phyloP scores from a whole-genome alignment of 164 flowering plant genomes.

The Tetracentron sinense region DNA sequence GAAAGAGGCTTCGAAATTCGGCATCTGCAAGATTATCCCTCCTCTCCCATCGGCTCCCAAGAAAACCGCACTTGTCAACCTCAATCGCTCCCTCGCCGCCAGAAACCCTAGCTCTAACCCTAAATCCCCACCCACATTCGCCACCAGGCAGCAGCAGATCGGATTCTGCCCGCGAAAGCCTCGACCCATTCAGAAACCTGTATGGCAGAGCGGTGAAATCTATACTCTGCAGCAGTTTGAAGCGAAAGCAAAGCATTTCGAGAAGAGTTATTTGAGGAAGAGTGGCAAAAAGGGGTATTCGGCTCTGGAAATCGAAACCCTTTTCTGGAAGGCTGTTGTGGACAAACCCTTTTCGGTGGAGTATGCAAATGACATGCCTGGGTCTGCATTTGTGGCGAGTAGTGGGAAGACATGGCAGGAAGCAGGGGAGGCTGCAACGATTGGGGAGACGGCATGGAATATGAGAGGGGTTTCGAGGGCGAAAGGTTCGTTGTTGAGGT shows the following conservation, averaged over 20 bases:
- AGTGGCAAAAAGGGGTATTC: slow-evolving; percentile 33
- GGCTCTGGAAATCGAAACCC: slow-evolving; percentile 58
- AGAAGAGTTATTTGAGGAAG: slow-evolving; percentile 44
- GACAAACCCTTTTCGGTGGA: slow-evolving; percentile 78
- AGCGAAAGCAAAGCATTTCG: slow-evolving; percentile 58
- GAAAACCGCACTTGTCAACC: slow-evolving; percentile 47
- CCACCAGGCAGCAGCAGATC: slow-evolving; percentile 78
- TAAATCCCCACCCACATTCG: slow-evolving; percentile 45
- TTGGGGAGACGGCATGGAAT: slow-evolving; percentile 74
- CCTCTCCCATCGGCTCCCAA: slow-evolving; percentile 52
- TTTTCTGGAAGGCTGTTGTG: slow-evolving; percentile 62
- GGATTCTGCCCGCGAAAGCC: slow-evolving; percentile 70
- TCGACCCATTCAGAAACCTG: slow-evolving; percentile 59
- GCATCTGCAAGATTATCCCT: slow-evolving; percentile 82
- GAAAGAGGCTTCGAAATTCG: slow-evolving; percentile 63
- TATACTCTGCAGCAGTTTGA: slow-evolving; percentile 59
- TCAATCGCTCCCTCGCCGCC: slow-evolving; percentile 51
- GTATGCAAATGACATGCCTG: slow-evolving; percentile 87
- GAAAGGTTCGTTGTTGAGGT: slow-evolving; percentile 64
- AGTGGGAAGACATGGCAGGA: slow-evolving; percentile 24
- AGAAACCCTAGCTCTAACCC: slow-evolving; percentile 22
- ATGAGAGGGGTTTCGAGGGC: slow-evolving; percentile 74
- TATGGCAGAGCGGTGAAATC: slow-evolving; percentile 74
- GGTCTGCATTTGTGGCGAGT: slow-evolving; percentile 52
- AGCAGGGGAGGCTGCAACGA: slow-evolving; percentile 29